Base-by-base conservation (phyloP, 2,329 filamentous ascomycete species). In the Ophiostoma novo-ulmi region DNA sequence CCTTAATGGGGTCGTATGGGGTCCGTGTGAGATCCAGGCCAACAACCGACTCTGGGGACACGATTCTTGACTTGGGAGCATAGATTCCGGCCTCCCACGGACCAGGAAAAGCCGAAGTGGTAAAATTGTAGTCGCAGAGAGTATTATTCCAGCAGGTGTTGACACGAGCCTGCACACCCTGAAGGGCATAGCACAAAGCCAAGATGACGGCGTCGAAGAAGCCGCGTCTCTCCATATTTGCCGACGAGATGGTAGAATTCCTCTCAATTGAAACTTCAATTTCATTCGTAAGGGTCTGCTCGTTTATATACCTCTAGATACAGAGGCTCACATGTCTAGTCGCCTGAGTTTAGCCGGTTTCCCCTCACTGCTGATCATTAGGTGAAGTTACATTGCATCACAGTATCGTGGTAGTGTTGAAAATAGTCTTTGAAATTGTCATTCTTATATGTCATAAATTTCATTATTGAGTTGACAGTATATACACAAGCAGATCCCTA, bases 11-110 rank as follows among this genome's bases (percentile, higher is more conserved):
- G 1, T 39, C n/a, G 36, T 39, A 39, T 20, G 63, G 20, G 2
- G 36, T 39, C 8, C 63, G 17, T 26, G 36, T 22, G 17, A 22
- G 63, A 39, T 39, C n/a, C 14, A 39, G 20, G 11, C 11, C 36
- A 8, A 65, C 35, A 11, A 65, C 35, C 5, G 63, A 65, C 31
- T 8, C 20, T 13, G 63, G 63, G 1, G 20, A 38, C 20, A 87
- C 80, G 5, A 77, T 84, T 48, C 87, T 80, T 2, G 84, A 84
- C 6, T 78, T 70, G 0, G 87, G 86, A 1, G 87, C 83, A 73
- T 83, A 87, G 67, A 86, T 88, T 74, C 87, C 84, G 0, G 80
- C 76, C 41, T 89, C 83, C 87, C 87, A 89, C 20, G 78, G 77
- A 0, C 87, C 87, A 1, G 82, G 80, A 72, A 89, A 89, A 0